Evolutionary conservation across 768 basidiomycete genomes (phyloP).

Genomic region (Suillus clintonianus): DNA sequence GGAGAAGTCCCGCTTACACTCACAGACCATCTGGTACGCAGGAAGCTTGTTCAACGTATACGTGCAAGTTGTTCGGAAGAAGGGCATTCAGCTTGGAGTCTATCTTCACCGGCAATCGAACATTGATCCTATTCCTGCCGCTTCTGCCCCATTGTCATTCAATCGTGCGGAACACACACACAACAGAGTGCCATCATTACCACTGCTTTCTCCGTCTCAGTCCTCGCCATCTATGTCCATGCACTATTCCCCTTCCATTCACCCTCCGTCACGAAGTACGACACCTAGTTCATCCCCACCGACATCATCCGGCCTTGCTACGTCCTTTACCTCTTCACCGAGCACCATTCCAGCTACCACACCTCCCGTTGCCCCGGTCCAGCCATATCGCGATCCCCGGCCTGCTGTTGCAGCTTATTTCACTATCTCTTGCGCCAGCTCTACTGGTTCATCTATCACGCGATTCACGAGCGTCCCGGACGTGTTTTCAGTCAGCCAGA

Average conservation of each 20-base stretch:
- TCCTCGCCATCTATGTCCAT: slow-evolving; percentile 20
- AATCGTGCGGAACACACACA: slow-evolving; percentile 23
- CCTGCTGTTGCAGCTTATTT: slow-evolving; percentile 78
- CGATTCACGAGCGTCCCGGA: slow-evolving; percentile 87
- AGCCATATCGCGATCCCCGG: slow-evolving; percentile 79
- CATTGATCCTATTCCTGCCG: slow-evolving; percentile 74
- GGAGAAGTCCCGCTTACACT: slow-evolving; percentile 84
- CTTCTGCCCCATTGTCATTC: slow-evolving; percentile 55
- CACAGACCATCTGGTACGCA: slow-evolving; percentile 87
- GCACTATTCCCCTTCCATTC: slow-evolving; percentile 49
- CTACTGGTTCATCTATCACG: slow-evolving; percentile 79
- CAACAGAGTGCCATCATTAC: slow-evolving; percentile 32
- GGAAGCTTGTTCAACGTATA: slow-evolving; percentile 89
- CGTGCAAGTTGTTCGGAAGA: slow-evolving; percentile 86
- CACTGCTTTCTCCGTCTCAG: slow-evolving; percentile 28
- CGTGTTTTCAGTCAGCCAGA: slow-evolving; percentile 79
- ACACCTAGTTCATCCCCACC: slow-evolving; percentile 40
- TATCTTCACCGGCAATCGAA: slow-evolving; percentile 87
- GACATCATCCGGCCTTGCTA: slow-evolving; percentile 15
- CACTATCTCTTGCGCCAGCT: slow-evolving; percentile 77
- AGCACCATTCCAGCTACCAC: slow-evolving; percentile 42
- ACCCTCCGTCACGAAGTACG: slow-evolving; percentile 45
- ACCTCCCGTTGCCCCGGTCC: slow-evolving; percentile 50
- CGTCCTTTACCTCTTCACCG: slow-evolving; percentile 24
- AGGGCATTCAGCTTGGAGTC: slow-evolving; percentile 78